Base-by-base conservation (phyloP, 805 yeast species). In the Candida maltosa region DNA sequence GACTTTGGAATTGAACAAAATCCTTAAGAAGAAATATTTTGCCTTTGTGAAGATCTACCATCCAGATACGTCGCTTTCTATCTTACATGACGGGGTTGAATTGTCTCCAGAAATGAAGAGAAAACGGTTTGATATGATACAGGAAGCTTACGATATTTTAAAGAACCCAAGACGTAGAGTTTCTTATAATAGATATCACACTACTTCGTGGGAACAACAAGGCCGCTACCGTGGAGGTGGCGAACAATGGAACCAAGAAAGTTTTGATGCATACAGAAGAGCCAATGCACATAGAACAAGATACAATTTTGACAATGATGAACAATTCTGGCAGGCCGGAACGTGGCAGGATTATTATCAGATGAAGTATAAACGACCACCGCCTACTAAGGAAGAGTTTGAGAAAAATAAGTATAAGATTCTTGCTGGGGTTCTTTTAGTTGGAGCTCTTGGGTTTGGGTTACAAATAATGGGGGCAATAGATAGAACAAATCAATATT, bases 1-100 rank as follows among this genome's bases (percentile, higher is more conserved):
- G 32, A 75, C 75, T 40, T 43, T 59, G 17, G 70, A 70, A 29
- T 83, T 81, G 49, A 75, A 73, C 45, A 66, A 73, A 35, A 62
- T 77, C 5, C 41, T 67, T 18, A 62, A 62, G 38, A 20, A 43
- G 4, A 57, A 42, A 17, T 65, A 67, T 45, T 46, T 52, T 32
- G 57, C 57, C 32, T 61, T 48, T 31, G 88, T 88, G 8, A 85
- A 83, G 54, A 51, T 79, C 7, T 88, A 88, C 48, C 96, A 88
- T 53, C 96, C 97, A 0, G 97, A 88, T 51, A 53, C 72, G 3
- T 25, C 37, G 12, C 38, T 31, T 17, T 26, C 29, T 4, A n/a
- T 40, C 12, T 16, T 33, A 7, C 22, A 37, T 19, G 55, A 53
- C 26, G 67, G 71, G 4, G 30, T 45, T 10, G 39, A 42, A 4